These are phyloP conservation scores for Fusarium floridanum DNA, from an alignment of 2,329 filamentous ascomycete genomes.

Conservation along the genomic window DNA sequence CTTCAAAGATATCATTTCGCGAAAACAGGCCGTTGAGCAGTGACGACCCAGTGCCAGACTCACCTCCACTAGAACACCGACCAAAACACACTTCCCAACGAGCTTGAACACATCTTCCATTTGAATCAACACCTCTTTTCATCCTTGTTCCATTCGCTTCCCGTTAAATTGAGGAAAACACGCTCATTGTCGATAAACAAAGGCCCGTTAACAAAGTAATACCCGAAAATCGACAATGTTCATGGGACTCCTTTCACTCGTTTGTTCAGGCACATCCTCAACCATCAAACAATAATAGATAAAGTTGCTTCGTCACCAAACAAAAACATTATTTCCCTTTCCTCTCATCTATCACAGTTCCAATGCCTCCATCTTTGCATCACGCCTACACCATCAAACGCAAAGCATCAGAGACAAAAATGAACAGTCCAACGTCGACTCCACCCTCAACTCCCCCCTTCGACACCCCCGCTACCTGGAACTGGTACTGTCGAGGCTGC, in stretches of 20 bases:
- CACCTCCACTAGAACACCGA: neutral
- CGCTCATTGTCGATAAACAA: neutral
- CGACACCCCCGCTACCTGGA: constrained; percentile 39
- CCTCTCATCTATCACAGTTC: neutral
- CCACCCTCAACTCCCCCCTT: constrained; percentile 10
- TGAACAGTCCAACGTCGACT: neutral
- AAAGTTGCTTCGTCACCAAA: neutral
- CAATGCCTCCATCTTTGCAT: neutral
- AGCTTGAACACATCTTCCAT: neutral
- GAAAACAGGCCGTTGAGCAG: neutral
- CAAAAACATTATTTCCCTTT: neutral
- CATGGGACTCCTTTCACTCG: neutral
- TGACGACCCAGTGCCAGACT: neutral
- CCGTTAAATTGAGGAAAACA: no score
- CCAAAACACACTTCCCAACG: neutral
- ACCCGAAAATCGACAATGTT: neutral
- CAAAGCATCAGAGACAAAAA: neutral
- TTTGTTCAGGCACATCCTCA: neutral
- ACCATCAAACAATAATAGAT: neutral
- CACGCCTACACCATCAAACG: neutral
- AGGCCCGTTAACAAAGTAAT: neutral
- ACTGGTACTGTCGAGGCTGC: constrained; percentile 53
- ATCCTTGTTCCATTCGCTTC: neutral
- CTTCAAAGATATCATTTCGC: neutral
- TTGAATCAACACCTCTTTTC: neutral